Conservation (phyloP, 2,329 filamentous ascomycete species). For the Stromatinia cepivora region DNA sequence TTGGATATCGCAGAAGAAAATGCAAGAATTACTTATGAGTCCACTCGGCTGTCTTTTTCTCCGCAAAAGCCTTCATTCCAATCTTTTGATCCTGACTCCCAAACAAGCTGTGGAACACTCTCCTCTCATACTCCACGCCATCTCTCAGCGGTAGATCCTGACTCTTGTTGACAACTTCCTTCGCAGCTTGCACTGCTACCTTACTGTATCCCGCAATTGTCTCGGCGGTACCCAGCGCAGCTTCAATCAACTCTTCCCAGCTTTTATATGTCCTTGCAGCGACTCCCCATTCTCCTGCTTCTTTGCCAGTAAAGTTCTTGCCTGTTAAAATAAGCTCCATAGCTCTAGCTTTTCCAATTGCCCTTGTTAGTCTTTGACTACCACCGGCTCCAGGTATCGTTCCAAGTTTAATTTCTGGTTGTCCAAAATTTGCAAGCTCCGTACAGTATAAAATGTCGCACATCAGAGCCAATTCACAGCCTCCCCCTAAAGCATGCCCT, state of each 20-base stretch:
- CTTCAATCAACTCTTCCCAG: conserved; percentile 79
- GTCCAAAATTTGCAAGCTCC: conserved; percentile 82
- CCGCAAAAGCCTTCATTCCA: conserved; percentile 91
- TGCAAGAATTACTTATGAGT: conserved; percentile 60
- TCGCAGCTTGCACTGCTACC: conserved; percentile 85
- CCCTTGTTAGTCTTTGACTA: conserved; percentile 81
- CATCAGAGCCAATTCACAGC: conserved; percentile 97
- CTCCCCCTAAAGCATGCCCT: conserved; percentile 90
- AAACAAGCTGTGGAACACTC: conserved; percentile 90
- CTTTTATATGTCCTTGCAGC: conserved; percentile 79
- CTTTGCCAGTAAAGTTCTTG: conserved; percentile 75
- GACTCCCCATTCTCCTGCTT: conserved; percentile 88
- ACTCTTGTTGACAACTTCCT: conserved; percentile 99
- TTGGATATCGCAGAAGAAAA: neutral
- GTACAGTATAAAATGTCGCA: conserved; percentile 93
- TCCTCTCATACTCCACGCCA: conserved; percentile 91
- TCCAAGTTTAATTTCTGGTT: conserved; percentile 95
- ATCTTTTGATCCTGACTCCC: conserved; percentile 97
- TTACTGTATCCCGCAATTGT: conserved; percentile 84
- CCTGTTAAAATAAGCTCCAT: conserved; percentile 93
- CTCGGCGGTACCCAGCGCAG: conserved; percentile 78
- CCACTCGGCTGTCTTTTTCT: conserved; percentile 94
- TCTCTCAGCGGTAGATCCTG: conserved; percentile 86
- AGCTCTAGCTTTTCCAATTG: conserved; percentile 78
- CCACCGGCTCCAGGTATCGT: conserved; percentile 91